phyloP scores from a whole-genome alignment of 1,284 basidiomycete species.

The Leccinum pachyderme region DNA sequence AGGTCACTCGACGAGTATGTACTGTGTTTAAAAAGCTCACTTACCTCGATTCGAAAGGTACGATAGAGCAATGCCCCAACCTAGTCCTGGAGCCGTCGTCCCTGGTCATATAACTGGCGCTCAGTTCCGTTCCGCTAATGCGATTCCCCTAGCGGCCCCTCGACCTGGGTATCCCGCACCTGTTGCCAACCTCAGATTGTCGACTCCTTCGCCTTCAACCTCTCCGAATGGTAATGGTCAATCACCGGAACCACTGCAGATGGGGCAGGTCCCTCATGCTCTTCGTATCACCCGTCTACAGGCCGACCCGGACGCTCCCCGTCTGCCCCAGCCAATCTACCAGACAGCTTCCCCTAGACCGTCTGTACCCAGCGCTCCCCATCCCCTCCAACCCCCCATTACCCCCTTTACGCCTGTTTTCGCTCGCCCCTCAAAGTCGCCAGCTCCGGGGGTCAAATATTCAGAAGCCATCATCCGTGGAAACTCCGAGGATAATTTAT shows the following conservation, averaged over 20 bases:
- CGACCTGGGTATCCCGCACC: slow-evolving; percentile 70
- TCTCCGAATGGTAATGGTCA: slow-evolving; percentile 37
- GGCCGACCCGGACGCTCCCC: slow-evolving; percentile 22
- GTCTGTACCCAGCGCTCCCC: slow-evolving; percentile 48
- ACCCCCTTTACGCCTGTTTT: slow-evolving; percentile 78
- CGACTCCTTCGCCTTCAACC: slow-evolving; percentile 45
- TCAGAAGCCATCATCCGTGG: slow-evolving; percentile 62
- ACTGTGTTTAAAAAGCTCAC: slow-evolving; percentile 1
- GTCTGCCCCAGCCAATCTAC: slow-evolving; percentile 37
- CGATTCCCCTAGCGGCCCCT: slow-evolving; percentile 61
- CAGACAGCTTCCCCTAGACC: slow-evolving; percentile 33
- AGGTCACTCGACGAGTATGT: slow-evolving; percentile 30
- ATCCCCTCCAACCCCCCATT: slow-evolving; percentile 70
- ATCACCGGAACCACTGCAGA: slow-evolving; percentile 35
- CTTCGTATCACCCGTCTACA: slow-evolving; percentile 26
- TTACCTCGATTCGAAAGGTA: slow-evolving; percentile 44
- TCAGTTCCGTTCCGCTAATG: slow-evolving; percentile 31
- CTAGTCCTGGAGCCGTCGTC: slow-evolving; percentile 52
- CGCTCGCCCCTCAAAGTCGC: slow-evolving; percentile 55
- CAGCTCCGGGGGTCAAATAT: slow-evolving; percentile 50
- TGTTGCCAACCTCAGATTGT: slow-evolving; percentile 59
- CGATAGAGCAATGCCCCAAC: slow-evolving; percentile 56
- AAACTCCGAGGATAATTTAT: slow-evolving; percentile 61
- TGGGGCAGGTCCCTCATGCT: slow-evolving; percentile 42
- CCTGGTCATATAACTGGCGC: slow-evolving; percentile 49